Evolutionary conservation across 2,329 filamentous ascomycete genomes (phyloP).

Genomic region (Nakataea oryzae): DNA sequence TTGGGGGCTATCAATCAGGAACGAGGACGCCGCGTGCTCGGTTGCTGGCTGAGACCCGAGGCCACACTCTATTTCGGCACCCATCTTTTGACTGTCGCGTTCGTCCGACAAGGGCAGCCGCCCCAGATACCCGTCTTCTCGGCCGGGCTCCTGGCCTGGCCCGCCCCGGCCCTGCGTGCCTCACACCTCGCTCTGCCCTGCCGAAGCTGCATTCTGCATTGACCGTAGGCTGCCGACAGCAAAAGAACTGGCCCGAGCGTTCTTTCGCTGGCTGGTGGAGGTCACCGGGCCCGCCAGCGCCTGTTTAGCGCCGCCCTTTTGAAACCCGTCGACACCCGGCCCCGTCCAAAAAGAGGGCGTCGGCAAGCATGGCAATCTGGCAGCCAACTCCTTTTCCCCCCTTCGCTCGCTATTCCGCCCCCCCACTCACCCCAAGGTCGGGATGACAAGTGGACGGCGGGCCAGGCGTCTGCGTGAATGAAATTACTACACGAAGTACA

Average conservation of each 20-base stretch:
- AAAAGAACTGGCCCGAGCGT: background rate
- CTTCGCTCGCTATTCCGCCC: background rate
- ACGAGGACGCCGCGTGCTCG: no score
- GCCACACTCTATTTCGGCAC: background rate
- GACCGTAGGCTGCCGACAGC: no score
- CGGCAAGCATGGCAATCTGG: background rate
- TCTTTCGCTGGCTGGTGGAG: background rate
- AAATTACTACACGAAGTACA: background rate
- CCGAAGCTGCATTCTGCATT: no score
- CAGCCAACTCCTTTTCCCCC: background rate
- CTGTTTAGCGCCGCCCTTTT: background rate
- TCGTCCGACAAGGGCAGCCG: background rate
- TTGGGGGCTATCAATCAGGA: no score
- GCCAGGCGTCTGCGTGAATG: background rate
- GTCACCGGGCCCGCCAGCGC: background rate
- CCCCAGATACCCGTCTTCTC: background rate
- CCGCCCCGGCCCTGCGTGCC: no score
- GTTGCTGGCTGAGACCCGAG: background rate
- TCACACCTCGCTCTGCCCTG: no score
- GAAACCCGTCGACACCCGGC: background rate
- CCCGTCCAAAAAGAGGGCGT: background rate
- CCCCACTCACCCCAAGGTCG: no score
- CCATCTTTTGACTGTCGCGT: background rate
- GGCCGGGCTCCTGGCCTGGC: background rate
- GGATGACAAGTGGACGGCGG: no score